A percentile compares a stretch with the other conserved stretches of the same genome.
Evolutionary conservation across 1,284 basidiomycete genomes (phyloP).

Genomic region (Microbotryum saponariae): DNA sequence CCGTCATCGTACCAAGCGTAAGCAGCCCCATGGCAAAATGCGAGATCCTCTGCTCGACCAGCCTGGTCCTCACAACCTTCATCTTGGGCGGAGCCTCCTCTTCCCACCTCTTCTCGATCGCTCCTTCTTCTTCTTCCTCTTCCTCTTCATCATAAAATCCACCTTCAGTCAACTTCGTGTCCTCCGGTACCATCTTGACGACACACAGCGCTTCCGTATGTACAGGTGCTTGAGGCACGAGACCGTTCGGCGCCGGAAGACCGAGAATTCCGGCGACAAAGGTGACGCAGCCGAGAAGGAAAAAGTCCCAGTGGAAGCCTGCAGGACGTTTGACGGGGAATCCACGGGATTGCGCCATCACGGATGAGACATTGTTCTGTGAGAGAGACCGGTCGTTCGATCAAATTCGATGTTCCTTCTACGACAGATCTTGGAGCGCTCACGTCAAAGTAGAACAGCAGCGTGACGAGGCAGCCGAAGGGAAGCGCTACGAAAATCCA

Average conservation of each 20-base stretch:
- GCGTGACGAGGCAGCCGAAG: slow-evolving; percentile 43
- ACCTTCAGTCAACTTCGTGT: slow-evolving; percentile 28
- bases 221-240: slow-evolving; percentile 93
- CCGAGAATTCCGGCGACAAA: slow-evolving; percentile 86
- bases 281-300: slow-evolving; percentile 82
- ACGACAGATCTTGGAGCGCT: slow-evolving; percentile 24
- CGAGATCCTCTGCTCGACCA: slow-evolving; percentile 82
- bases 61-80: slow-evolving; percentile 61
- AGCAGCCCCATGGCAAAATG: slow-evolving; percentile 64
- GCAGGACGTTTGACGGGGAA: slow-evolving; percentile 87
- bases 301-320: slow-evolving; percentile 70
- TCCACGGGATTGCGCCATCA: slow-evolving; percentile 86
- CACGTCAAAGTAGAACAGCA: slow-evolving; percentile 48
- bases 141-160: slow-evolving; percentile 22
- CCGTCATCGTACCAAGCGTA: slow-evolving; percentile 58
- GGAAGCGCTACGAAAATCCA: slow-evolving; percentile 75
- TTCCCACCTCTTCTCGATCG: slow-evolving; percentile 14
- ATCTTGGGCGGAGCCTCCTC: slow-evolving; percentile 36
- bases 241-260: slow-evolving; percentile 84
- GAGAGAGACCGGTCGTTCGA: too few relatives aligned
- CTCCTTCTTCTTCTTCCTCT: slow-evolving; percentile 9
- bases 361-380: slow-evolving; percentile 49
- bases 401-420: not conserved
- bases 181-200: slow-evolving; percentile 48
- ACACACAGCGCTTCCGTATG: slow-evolving; percentile 80